A percentile compares a stretch with the other conserved stretches of the same genome.
phyloP scores from a whole-genome alignment of 2,329 filamentous ascomycete species.

The Neurospora sp. region DNA sequence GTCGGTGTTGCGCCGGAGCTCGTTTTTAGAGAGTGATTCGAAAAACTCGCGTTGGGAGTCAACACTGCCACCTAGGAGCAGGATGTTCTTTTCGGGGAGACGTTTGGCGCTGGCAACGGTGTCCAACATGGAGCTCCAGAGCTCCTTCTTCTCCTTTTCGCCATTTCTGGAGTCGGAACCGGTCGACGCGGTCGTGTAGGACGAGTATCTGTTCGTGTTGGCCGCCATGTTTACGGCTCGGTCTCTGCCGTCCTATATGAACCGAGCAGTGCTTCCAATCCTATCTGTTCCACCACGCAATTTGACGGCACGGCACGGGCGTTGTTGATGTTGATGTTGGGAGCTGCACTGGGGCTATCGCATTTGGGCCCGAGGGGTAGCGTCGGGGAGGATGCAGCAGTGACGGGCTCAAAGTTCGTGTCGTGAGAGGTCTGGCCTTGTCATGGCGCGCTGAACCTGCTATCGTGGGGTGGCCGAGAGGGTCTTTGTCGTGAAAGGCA shows the following conservation, averaged over 20 bases:
- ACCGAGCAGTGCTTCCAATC: background rate
- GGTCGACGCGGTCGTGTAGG: constrained; percentile 45
- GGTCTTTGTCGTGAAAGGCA: background rate
- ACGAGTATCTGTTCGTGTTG: constrained; percentile 47
- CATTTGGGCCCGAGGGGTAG: background rate
- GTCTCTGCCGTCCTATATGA: background rate
- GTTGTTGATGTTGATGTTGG: background rate
- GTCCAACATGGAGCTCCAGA: constrained; percentile 92
- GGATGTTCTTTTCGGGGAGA: constrained; percentile 81
- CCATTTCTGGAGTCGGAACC: constrained; percentile 48
- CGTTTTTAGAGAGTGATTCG: constrained; percentile 49
- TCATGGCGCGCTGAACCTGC: background rate
- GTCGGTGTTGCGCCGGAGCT: constrained; percentile 43
- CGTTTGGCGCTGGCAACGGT: constrained; percentile 82
- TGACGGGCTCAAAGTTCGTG: background rate
- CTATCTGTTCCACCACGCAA: background rate
- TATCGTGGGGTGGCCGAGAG: background rate
- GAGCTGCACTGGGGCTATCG: background rate
- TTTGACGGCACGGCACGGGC: background rate
- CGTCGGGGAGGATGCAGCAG: background rate
- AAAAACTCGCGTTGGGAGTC: constrained; percentile 81
- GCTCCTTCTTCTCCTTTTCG: constrained; percentile 68
- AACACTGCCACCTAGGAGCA: constrained; percentile 75
- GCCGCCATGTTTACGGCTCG: constrained; percentile 32
- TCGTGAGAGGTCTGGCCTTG: background rate